phyloP scores from a whole-genome alignment of 192 early-diverging fungal genomes.

The Fimicolochytrium jonesii region DNA sequence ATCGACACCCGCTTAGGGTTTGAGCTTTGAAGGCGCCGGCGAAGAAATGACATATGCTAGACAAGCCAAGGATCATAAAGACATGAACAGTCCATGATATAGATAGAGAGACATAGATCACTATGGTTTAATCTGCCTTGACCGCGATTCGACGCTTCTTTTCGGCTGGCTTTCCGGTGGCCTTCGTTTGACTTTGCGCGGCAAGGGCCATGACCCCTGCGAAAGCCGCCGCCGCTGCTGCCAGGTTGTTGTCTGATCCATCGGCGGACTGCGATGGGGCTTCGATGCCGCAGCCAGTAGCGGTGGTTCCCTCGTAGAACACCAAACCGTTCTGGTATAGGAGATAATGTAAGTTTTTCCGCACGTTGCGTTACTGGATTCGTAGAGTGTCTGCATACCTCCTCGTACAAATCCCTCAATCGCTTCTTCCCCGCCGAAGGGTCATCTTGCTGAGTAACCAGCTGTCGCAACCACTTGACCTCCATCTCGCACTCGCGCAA shows the following conservation, averaged over 20 bases:
- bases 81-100: too few relatives aligned
- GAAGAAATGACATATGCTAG: too few relatives aligned
- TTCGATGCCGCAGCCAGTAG: slow-evolving; percentile 12
- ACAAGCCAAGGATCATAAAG: too few relatives aligned
- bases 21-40: too few relatives aligned
- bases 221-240: slow-evolving; percentile 13
- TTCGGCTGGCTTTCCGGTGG: too few relatives aligned
- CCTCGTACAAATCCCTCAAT: slow-evolving; percentile 28
- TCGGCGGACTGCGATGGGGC: background rate
- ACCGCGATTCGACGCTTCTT: too few relatives aligned
- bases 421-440: slow-evolving; percentile 27
- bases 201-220: too few relatives aligned
- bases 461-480: slow-evolving; percentile 81
- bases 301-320: background rate
- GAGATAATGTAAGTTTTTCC: background rate
- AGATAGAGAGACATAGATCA: too few relatives aligned
- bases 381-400: background rate
- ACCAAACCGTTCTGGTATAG: slow-evolving; percentile 7
- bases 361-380: background rate
- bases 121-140: too few relatives aligned
- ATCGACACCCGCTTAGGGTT: too few relatives aligned
- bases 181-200: too few relatives aligned
- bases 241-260: background rate
- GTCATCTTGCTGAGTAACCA: slow-evolving; percentile 67
- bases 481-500: slow-evolving; percentile 79